Conservation (phyloP, 345 rosid species). For the Garcia nutans region DNA sequence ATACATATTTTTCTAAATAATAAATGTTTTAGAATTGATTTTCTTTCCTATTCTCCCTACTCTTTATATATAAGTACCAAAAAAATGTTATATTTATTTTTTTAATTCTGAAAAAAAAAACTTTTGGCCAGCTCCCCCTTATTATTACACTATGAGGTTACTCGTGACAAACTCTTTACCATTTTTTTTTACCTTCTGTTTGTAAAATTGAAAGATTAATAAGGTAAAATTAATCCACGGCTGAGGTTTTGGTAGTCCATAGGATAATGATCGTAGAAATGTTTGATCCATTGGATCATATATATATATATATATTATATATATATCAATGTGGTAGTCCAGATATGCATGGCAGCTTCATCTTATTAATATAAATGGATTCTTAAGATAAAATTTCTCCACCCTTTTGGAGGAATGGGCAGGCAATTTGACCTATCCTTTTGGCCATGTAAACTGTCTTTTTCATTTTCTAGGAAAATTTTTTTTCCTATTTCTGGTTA, state of each 20-base stretch:
- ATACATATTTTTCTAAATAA: too few species aligned
- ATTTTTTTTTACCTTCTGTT: too few species aligned
- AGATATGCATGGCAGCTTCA: background rate
- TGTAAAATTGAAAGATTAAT: too few species aligned
- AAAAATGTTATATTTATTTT: too few species aligned
- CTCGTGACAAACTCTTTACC: too few species aligned
- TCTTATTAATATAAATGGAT: background rate
- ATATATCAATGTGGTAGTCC: constrained; percentile 9
- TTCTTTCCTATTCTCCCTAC: too few species aligned
- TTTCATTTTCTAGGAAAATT: constrained; percentile 1
- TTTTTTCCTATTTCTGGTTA: constrained; percentile 4
- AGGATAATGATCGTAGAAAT: background rate
- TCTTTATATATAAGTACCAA: too few species aligned
- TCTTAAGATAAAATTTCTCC: background rate
- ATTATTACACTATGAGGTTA: too few species aligned
- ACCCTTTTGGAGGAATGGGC: constrained; percentile 1
- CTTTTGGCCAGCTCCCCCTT: too few species aligned
- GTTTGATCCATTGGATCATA: constrained; percentile 1
- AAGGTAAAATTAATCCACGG: background rate
- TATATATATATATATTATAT: too few species aligned
- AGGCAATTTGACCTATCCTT: background rate
- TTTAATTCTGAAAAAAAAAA: too few species aligned
- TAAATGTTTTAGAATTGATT: too few species aligned
- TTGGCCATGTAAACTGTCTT: background rate
- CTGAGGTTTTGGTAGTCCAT: background rate